Evolutionary conservation across 2,329 filamentous ascomycete genomes (phyloP), one percentile per base, ranked within the genome.

Genomic region (Paraphaeosphaeria sporulosa): DNA sequence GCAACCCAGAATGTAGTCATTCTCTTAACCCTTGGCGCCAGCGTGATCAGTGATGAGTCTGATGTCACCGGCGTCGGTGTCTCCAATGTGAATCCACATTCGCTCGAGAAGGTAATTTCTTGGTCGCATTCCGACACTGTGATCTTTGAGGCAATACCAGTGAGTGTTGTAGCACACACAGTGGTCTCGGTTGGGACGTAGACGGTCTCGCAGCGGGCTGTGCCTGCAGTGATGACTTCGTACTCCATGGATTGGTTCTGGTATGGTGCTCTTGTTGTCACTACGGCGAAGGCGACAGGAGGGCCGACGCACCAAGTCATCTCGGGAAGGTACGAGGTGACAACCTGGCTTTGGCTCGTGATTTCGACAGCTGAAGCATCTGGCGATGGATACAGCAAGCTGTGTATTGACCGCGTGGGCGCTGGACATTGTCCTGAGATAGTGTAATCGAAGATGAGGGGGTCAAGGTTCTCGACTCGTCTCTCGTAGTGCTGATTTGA

Each of bases 51-150:
- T 5, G 64, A 58, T 34, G 63, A 63, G 49, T 62, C 58, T 4
- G 27, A 56, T 4, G 59, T 67, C 5, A 62, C 59, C 6, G 76
- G 71, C 10, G 72, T 74, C 1, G 79, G 76, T 4, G 73, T 77
- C 6, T 75, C 74, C n/a, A 82, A 62, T 1, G 72, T 72, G 64
- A 76, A 80, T n/a, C 79, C 80, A 51, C 76, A 79, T 48, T 81
- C 75, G 52, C 75, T 81, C 1, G 80, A 82, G 64, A 82, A 82
- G 4, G 80, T 82, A 50, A 83, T 72, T 21, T 82, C 74, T 57
- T 83, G 79, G 25, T 71, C 70, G 62, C 81, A 82, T 6, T 76
- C 70, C 15, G 79, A 75, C 53, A 83, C 72, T 0, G 77, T 78
- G 58, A 81, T 73, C 47, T 75, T 76, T 7, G 75, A 74, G 1